phyloP scores from a whole-genome alignment of 148 eudicot genomes.

The Diospyros kaki region DNA sequence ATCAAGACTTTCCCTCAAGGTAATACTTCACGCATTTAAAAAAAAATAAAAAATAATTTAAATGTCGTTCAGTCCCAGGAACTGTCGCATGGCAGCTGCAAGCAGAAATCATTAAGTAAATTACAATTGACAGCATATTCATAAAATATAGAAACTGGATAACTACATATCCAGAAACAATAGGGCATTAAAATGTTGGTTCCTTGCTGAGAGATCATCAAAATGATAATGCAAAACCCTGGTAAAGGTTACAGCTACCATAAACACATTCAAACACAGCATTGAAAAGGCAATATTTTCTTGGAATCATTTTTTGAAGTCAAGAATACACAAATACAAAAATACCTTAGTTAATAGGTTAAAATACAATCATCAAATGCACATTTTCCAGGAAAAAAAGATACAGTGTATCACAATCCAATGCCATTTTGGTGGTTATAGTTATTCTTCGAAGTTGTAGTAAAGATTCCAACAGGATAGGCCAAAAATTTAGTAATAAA shows the following conservation, averaged over 20 bases:
- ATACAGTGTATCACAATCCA: background rate
- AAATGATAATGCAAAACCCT: background rate
- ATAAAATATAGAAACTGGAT: background rate
- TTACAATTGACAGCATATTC: background rate
- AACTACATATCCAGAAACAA: background rate
- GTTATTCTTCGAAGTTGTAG: background rate
- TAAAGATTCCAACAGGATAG: background rate
- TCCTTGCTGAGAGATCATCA: background rate
- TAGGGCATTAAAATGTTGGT: background rate
- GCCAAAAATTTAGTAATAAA: background rate
- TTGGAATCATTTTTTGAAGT: background rate
- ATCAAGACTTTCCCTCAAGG: no score
- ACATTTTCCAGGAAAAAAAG: background rate
- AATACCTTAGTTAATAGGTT: background rate
- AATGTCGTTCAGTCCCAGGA: background rate
- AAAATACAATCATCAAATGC: background rate
- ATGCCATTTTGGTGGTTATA: background rate
- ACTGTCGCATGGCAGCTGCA: background rate
- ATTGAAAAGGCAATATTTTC: background rate
- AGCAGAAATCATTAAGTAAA: background rate
- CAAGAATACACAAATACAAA: background rate
- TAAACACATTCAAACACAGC: background rate
- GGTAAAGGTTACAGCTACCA: background rate
- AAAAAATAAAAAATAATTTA: background rate
- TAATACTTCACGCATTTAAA: background rate